These are phyloP conservation scores for Isatis lusitanica DNA, from an alignment of 441 rosid species.

Conservation along the genomic window DNA sequence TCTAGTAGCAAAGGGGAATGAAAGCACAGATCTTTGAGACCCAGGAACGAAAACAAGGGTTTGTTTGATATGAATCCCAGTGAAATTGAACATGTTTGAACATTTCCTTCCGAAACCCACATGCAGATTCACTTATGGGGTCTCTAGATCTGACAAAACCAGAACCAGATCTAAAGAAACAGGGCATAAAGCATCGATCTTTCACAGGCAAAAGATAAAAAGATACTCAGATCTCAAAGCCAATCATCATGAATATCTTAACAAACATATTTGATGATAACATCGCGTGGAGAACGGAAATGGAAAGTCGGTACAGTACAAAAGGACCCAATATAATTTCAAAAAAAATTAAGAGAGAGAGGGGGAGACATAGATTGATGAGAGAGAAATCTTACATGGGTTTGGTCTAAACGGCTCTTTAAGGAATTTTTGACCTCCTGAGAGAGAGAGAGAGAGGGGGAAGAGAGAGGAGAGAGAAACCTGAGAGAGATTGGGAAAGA, in stretches of 20 bases:
- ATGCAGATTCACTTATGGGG: constrained; percentile 40
- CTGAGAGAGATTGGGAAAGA: constrained; percentile 46
- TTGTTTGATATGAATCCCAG: constrained; percentile 23
- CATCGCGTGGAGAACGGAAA: background rate
- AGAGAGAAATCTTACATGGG: constrained; percentile 88
- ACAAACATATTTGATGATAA: background rate
- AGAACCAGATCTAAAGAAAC: constrained; percentile 28
- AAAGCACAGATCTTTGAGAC: constrained; percentile 9
- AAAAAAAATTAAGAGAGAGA: constrained; percentile 42
- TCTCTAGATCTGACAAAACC: constrained; percentile 32
- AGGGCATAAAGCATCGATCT: constrained; percentile 13
- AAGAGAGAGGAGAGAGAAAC: constrained; percentile 63
- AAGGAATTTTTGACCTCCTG: constrained; percentile 73
- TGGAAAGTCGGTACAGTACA: constrained; percentile 36
- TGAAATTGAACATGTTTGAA: background rate
- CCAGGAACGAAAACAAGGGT: constrained; percentile 8
- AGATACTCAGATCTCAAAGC: background rate
- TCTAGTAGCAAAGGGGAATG: constrained; percentile 16
- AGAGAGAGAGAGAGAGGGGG: constrained; percentile 39
- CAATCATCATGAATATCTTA: background rate
- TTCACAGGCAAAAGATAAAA: background rate
- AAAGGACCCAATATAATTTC: constrained; percentile 52
- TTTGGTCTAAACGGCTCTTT: constrained; percentile 57
- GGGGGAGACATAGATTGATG: constrained; percentile 35
- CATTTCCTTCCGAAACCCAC: background rate